Evolutionary conservation across 2,329 filamentous ascomycete species (phyloP).

Genomic region (Microdochium nivale): DNA sequence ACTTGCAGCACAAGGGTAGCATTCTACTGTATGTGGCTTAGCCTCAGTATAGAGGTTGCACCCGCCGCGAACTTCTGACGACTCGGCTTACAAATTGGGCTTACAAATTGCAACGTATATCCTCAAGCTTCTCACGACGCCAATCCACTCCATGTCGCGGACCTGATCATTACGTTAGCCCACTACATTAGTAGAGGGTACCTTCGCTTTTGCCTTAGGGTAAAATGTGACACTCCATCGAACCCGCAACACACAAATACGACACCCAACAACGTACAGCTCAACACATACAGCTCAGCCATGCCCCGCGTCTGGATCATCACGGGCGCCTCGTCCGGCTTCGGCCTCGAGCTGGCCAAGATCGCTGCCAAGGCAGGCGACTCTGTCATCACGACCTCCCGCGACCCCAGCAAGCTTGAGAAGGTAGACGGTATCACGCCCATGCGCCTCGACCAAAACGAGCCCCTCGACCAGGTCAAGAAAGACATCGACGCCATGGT

Average conservation of each 20-base stretch:
- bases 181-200: no score
- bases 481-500: slow-evolving; percentile 25
- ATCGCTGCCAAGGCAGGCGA: slow-evolving; percentile 32
- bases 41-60: no score
- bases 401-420: slow-evolving; percentile 24
- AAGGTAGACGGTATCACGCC: slow-evolving; percentile 22
- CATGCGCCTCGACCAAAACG: slow-evolving; percentile 30
- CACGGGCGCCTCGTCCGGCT: slow-evolving; percentile 36
- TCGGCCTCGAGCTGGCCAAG: slow-evolving; percentile 34
- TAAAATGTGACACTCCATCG: background rate
- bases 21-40: no score
- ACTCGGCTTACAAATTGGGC: no score
- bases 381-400: slow-evolving; percentile 37
- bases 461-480: slow-evolving; percentile 21
- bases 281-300: slow-evolving; percentile 1
- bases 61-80: no score
- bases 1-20: no score
- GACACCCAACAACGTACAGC: background rate
- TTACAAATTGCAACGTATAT: no score
- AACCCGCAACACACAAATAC: background rate
- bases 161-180: no score
- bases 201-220: no score
- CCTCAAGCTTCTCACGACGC: no score
- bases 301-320: slow-evolving; percentile 33
- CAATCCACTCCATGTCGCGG: no score